Percentiles rank a stretch among this genome's conserved stretches.
Conservation (phyloP, 2,329 filamentous ascomycete genomes). For the Scopulariopsis brevicaulis region DNA sequence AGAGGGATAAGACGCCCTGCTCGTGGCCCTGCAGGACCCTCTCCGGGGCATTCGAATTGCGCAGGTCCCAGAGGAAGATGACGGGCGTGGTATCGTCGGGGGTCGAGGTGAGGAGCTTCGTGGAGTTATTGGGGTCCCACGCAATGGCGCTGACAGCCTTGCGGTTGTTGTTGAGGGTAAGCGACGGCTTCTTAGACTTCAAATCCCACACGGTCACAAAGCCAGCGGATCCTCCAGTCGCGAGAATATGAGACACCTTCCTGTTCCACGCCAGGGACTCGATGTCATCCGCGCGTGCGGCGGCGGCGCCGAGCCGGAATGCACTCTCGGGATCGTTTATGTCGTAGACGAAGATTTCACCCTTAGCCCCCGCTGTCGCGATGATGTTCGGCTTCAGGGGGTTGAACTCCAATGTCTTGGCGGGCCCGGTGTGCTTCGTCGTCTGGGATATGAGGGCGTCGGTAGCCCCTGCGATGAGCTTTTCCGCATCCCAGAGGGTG, state of each 20-base stretch:
- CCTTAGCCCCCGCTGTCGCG: conserved; percentile 86
- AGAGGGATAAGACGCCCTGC: conserved; percentile 82
- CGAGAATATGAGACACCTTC: conserved; percentile 92
- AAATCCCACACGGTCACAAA: conserved; percentile 98
- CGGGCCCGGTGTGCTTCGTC: conserved; percentile 80
- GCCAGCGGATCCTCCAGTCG: conserved; percentile 83
- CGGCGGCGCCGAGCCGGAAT: conserved; percentile 77
- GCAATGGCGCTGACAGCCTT: conserved; percentile 93
- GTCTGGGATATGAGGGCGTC: conserved; percentile 81
- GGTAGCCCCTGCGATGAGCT: conserved; percentile 42
- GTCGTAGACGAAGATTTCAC: conserved; percentile 93
- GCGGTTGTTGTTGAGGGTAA: conserved; percentile 90
- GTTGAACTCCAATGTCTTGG: conserved; percentile 96
- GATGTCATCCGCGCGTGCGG: conserved; percentile 85
- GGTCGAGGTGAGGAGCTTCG: conserved; percentile 86
- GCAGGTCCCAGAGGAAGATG: conserved; percentile 86
- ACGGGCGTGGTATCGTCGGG: conserved; percentile 80
- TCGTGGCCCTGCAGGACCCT: conserved; percentile 84
- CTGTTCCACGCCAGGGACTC: conserved; percentile 98
- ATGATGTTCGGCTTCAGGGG: conserved; percentile 82
- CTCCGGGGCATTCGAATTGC: conserved; percentile 93
- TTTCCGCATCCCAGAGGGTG: conserved; percentile 83
- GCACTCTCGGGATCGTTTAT: conserved; percentile 81
- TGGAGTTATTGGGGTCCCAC: conserved; percentile 94
- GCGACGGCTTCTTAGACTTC: conserved; percentile 92